A percentile compares a stretch with the other conserved stretches of the same genome.
These are phyloP conservation scores for Populus nigra DNA, from an alignment of 345 rosid genomes.

Conservation along the genomic window DNA sequence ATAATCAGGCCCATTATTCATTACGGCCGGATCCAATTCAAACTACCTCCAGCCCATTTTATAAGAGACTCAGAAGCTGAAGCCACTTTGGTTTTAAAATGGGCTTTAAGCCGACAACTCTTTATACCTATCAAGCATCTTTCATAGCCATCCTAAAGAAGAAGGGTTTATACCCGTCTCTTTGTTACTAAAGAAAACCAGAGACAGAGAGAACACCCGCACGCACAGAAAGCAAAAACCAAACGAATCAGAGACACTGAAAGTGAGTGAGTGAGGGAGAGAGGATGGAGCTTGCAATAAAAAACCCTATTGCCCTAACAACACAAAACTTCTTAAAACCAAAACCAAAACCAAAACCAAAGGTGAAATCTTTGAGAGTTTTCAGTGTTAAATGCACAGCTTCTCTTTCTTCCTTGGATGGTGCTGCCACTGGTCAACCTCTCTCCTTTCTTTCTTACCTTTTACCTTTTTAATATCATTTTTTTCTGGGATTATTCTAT, in stretches of 20 bases:
- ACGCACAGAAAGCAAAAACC: not conserved
- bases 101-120: not conserved
- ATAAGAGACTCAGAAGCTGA: too few relatives aligned
- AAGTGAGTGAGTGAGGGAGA: not conserved
- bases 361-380: constrained; percentile 11
- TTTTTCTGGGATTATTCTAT: not conserved
- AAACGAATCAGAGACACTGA: not conserved
- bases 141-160: not conserved
- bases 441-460: not conserved
- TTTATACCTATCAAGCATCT: not conserved
- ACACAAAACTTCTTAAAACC: not conserved
- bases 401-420: constrained; percentile 40
- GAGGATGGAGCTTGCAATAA: constrained; percentile 11
- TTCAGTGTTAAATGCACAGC: constrained; percentile 52
- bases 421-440: constrained; percentile 47
- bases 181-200: not conserved
- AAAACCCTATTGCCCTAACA: not conserved
- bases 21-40: not conserved
- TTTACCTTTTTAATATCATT: not conserved
- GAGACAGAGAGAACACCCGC: not conserved
- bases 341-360: not conserved
- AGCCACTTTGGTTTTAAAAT: too few relatives aligned
- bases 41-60: not conserved
- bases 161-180: not conserved
- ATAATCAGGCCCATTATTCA: not conserved